Evolutionary conservation across 345 rosid species (phyloP), one percentile per base, ranked within the genome.

Genomic region (Acer yangbiense): DNA sequence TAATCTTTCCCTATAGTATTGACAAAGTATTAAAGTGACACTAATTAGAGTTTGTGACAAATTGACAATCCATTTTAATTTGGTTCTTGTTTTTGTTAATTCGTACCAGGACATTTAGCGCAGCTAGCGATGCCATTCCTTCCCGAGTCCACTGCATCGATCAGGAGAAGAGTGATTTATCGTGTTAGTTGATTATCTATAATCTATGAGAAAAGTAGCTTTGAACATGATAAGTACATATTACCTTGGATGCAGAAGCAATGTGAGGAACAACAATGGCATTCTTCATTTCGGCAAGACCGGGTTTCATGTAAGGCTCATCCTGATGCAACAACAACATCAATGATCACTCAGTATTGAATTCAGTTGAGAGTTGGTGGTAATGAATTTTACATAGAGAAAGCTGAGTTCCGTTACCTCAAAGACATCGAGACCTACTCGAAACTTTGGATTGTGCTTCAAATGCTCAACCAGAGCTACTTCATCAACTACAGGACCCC

Each of bases 241-340:
- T 48, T 87, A 93, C 99, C 98, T 96, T 96, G 75, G 99, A 96
- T 78, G 97, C 98, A 67, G 99, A 96, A 80, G 99, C 98, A 81
- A 93, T 93, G 81, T 93, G 99, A 79, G 98, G 98, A 66, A 95
- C 97, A 29, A 95, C 86, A 27, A 93, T 77, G 9, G 97, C 98
- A 61, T 96, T 96, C 88, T 96, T 93, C 97, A 88, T 87, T 55
- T 96, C 97, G 70, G 97, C 86, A 62, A 96, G 94, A 4, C 99
- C 99, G 12, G 98, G 99, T 82, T 93, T 96, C 99, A 96, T 96
- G 86, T 79, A 91, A 43, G 99, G 99, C 81, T 96, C 99, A 62
- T 95, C 98, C 98, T 93, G 77, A 74, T 70, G 60, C 58, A 79
- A 77, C 71, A 62, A 58, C 57, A 80, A 75, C 70, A 68, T 8